These are phyloP conservation scores for Coniochaeta sp. DNA, from an alignment of 2,329 filamentous ascomycete genomes.

Conservation along the genomic window DNA sequence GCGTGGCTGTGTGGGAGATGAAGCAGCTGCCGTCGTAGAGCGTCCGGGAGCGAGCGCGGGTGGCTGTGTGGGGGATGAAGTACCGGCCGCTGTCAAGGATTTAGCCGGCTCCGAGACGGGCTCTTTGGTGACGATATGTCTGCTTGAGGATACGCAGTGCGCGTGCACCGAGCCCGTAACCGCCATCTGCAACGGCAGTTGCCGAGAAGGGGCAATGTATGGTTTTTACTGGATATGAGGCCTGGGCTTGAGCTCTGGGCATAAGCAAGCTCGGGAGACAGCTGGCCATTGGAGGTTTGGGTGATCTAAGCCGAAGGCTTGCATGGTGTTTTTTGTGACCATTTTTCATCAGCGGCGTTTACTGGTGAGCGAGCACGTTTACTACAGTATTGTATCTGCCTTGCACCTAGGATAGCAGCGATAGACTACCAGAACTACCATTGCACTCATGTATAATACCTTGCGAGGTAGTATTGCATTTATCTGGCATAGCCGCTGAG, in stretches of 20 bases:
- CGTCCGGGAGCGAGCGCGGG: slow-evolving; percentile 77
- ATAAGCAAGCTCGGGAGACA: background rate
- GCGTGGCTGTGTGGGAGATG: slow-evolving; percentile 70
- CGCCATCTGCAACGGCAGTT: too few species aligned
- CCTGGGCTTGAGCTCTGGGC: background rate
- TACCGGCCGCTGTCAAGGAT: slow-evolving; percentile 7
- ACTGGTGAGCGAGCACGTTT: too few species aligned
- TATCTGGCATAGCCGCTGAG: too few species aligned
- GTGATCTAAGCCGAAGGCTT: too few species aligned
- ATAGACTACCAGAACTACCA: too few species aligned
- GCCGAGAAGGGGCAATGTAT: background rate
- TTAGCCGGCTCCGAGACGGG: too few species aligned
- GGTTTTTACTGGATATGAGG: background rate
- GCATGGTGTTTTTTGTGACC: too few species aligned
- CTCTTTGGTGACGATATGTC: background rate
- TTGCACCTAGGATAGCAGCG: too few species aligned
- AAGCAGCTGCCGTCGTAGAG: slow-evolving; percentile 25
- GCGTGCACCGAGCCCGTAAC: background rate
- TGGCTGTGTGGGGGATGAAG: slow-evolving; percentile 66
- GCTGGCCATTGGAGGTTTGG: background rate
- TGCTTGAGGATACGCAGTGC: background rate
- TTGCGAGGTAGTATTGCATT: too few species aligned
- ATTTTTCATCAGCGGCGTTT: background rate
- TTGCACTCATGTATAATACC: too few species aligned
- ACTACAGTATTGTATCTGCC: too few species aligned